These are phyloP conservation scores for Stereocaulon alpinum DNA, from an alignment of 495 filamentous ascomycete genomes.

Conservation along the genomic window DNA sequence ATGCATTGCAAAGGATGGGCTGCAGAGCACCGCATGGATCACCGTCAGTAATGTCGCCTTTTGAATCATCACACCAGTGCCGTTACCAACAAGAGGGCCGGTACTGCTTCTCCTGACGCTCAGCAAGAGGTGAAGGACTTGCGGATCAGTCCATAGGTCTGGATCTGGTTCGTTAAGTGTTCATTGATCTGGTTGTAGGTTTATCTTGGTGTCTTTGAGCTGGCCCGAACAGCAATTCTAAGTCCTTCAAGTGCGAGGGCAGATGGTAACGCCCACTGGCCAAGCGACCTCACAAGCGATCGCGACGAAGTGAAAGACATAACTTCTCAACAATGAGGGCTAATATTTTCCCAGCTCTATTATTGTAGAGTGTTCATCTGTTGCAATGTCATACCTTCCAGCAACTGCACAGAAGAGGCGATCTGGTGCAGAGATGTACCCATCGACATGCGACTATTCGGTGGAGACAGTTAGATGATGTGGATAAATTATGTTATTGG, in stretches of 20 bases:
- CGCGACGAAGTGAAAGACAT: not conserved
- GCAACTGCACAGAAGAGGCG: too few relatives aligned
- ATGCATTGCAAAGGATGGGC: slow-evolving; percentile 3
- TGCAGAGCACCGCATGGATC: slow-evolving; percentile 3
- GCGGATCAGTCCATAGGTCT: not conserved
- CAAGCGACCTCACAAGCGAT: not conserved
- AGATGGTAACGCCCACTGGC: not conserved
- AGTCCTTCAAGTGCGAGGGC: not conserved
- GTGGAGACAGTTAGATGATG: too few relatives aligned
- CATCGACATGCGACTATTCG: too few relatives aligned
- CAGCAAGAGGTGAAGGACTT: slow-evolving; percentile 3
- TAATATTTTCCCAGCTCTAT: not conserved
- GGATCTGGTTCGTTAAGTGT: too few relatives aligned
- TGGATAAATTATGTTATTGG: too few relatives aligned
- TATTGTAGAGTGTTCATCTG: too few relatives aligned
- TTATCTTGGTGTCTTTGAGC: slow-evolving; percentile 4
- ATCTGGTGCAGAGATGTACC: too few relatives aligned
- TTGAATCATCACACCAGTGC: not conserved
- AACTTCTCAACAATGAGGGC: not conserved
- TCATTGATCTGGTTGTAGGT: not conserved
- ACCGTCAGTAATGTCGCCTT: not conserved
- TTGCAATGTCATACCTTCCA: too few relatives aligned
- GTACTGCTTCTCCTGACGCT: not conserved
- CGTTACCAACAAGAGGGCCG: too few relatives aligned
- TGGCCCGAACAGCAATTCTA: not conserved